phyloP scores from a whole-genome alignment of 2,329 filamentous ascomycete species.

The Colletotrichum agaves region DNA sequence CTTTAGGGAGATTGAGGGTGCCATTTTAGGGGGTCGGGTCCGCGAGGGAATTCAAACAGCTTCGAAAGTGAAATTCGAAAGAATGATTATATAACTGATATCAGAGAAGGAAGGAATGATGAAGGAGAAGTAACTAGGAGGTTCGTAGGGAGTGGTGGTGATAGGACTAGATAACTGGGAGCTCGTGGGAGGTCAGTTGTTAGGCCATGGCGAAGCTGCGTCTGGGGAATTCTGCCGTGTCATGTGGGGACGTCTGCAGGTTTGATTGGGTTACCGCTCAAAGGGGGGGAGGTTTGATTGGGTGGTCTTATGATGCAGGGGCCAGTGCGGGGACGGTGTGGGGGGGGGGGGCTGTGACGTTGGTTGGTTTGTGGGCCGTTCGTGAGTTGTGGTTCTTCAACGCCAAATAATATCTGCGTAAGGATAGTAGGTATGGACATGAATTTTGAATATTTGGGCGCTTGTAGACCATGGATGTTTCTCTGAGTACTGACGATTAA shows the following conservation, averaged over 20 bases:
- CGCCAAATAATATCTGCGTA: too few relatives aligned
- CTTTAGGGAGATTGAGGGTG: background rate
- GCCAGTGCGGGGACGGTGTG: too few relatives aligned
- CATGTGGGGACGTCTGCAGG: background rate
- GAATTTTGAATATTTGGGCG: too few relatives aligned
- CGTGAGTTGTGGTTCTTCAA: too few relatives aligned
- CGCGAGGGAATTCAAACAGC: too few relatives aligned
- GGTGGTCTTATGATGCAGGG: background rate
- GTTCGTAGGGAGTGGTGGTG: background rate
- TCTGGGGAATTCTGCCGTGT: slow-evolving; percentile 29
- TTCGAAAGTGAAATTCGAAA: too few relatives aligned
- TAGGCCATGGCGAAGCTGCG: slow-evolving; percentile 14
- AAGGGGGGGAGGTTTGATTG: background rate
- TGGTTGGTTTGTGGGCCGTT: too few relatives aligned
- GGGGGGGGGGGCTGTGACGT: too few relatives aligned
- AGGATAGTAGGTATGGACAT: too few relatives aligned
- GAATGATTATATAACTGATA: background rate
- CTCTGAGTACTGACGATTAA: too few relatives aligned
- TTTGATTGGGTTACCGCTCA: background rate
- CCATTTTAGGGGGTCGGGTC: too few relatives aligned
- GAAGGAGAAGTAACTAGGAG: background rate
- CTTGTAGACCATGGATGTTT: too few relatives aligned
- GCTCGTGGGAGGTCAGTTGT: background rate
- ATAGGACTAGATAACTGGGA: background rate
- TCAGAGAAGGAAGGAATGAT: background rate